Evolutionary conservation across 306 rosid genomes (phyloP).

Genomic region (Vicia sativa): DNA sequence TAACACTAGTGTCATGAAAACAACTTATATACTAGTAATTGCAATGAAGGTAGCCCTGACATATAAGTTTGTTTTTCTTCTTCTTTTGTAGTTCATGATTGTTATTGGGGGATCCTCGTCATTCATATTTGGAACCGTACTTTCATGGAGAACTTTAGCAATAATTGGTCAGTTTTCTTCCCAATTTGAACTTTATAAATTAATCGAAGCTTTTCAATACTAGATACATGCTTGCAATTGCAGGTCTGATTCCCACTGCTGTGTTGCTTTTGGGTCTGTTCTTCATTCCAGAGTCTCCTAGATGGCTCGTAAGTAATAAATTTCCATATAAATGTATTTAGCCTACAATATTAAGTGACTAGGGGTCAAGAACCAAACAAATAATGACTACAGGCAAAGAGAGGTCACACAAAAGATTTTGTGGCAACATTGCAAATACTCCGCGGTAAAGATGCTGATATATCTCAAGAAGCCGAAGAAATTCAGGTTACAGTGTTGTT

Average conservation of each 20-base stretch:
- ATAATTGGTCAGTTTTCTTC: slow-evolving; percentile 43
- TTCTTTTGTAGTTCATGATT: slow-evolving; percentile 72
- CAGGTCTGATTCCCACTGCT: slow-evolving; percentile 80
- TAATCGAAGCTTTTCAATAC: too few species aligned
- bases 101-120: slow-evolving; percentile 63
- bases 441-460: slow-evolving; percentile 76
- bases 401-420: slow-evolving; percentile 62
- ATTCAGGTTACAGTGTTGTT: slow-evolving; percentile 90
- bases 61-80: slow-evolving; percentile 25
- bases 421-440: slow-evolving; percentile 62
- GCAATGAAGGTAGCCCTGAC: slow-evolving; percentile 1
- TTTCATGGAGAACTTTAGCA: slow-evolving; percentile 83
- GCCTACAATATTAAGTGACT: neutral
- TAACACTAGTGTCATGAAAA: neutral
- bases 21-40: neutral
- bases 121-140: slow-evolving; percentile 74
- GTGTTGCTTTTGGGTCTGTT: slow-evolving; percentile 76
- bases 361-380: neutral
- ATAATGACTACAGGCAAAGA: slow-evolving; percentile 64
- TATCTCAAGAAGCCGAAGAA: slow-evolving; percentile 74
- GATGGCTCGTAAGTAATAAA: slow-evolving; percentile 81
- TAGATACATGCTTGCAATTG: slow-evolving; percentile 60
- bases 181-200: too few species aligned
- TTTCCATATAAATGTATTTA: neutral
- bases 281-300: slow-evolving; percentile 94